phyloP scores from a whole-genome alignment of 257 asterid species.

The Solanum etuberosum region DNA sequence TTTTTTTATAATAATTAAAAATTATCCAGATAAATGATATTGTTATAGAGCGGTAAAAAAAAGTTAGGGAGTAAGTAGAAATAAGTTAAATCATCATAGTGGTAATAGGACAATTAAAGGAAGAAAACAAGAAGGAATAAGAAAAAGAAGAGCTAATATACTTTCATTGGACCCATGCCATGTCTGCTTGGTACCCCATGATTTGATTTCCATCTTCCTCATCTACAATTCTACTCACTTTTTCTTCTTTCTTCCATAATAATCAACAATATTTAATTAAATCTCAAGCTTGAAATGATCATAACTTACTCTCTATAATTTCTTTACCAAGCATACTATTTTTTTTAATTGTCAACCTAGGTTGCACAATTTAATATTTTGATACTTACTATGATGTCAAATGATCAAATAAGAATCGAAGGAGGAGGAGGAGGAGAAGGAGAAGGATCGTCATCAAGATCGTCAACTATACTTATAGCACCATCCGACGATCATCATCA shows the following conservation, averaged over 20 bases:
- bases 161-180: conserved; percentile 1
- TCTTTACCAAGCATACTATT: not conserved
- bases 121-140: not conserved
- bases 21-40: not conserved
- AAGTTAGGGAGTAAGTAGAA: not conserved
- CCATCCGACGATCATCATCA: not conserved
- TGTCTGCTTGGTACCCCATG: not conserved
- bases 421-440: not conserved
- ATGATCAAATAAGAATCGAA: not conserved
- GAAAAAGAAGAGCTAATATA: not conserved
- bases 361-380: not conserved
- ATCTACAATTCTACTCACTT: not conserved
- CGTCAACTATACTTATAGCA: not conserved
- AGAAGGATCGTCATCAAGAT: not conserved
- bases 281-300: not conserved
- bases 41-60: not conserved
- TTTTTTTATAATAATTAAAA: not conserved
- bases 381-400: not conserved
- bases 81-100: not conserved
- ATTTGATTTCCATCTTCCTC: not conserved
- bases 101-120: conserved; percentile 2
- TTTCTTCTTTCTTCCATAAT: not conserved
- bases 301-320: not conserved
- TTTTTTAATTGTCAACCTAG: not conserved
- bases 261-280: not conserved